These are phyloP conservation scores for Gelatoporia subvermispora DNA, from an alignment of 768 basidiomycete species.

Conservation along the genomic window DNA sequence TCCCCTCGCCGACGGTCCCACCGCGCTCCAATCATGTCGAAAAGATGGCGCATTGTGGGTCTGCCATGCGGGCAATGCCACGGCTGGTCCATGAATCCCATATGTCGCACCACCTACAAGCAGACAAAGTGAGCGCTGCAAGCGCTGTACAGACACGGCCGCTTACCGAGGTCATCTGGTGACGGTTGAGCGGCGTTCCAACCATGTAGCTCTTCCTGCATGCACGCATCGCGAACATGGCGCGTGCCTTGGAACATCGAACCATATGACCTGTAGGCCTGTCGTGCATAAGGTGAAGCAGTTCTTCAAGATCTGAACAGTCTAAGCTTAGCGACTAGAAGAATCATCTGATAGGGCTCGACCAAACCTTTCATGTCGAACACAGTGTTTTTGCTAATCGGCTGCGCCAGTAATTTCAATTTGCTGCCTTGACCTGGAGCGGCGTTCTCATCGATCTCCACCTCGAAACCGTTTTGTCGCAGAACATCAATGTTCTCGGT, in stretches of 20 bases:
- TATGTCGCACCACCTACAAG: slow-evolving; percentile 65
- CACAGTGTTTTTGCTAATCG: slow-evolving; percentile 85
- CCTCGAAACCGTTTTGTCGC: slow-evolving; percentile 84
- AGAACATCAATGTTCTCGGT: slow-evolving; percentile 84
- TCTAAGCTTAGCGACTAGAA: not conserved
- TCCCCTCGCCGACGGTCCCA: slow-evolving; percentile 5
- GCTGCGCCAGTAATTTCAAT: slow-evolving; percentile 73
- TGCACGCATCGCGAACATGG: slow-evolving; percentile 96
- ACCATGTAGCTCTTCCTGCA: slow-evolving; percentile 97
- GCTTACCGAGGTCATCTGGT: slow-evolving; percentile 74
- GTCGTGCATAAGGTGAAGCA: slow-evolving; percentile 82
- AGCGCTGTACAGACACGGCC: not conserved
- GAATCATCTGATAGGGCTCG: slow-evolving; percentile 1
- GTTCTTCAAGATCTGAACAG: slow-evolving; percentile 80
- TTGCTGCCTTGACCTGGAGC: slow-evolving; percentile 35
- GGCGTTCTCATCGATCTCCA: slow-evolving; percentile 46
- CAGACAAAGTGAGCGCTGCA: not conserved
- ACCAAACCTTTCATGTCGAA: slow-evolving; percentile 81
- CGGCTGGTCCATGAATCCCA: slow-evolving; percentile 81
- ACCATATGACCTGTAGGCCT: slow-evolving; percentile 77
- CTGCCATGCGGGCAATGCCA: slow-evolving; percentile 89
- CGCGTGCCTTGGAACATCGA: slow-evolving; percentile 85
- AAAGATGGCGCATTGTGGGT: slow-evolving; percentile 77
- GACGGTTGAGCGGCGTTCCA: slow-evolving; percentile 71
- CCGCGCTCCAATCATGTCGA: slow-evolving; percentile 38